phyloP scores from a whole-genome alignment of 352 stramenopile species.

The Pelagophyceae sp. region DNA sequence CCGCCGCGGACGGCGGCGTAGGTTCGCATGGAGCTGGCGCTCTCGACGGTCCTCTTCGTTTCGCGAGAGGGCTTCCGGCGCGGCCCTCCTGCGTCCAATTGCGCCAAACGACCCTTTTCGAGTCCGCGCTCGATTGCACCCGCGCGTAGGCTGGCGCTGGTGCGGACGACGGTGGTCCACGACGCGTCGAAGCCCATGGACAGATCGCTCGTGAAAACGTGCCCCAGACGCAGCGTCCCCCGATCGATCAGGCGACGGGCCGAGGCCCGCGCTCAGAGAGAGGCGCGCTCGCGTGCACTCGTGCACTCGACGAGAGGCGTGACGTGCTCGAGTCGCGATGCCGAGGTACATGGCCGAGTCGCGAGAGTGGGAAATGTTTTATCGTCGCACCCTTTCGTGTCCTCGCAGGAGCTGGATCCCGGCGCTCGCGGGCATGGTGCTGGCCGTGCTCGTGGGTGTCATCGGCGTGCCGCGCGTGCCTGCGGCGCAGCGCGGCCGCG shows the following conservation, averaged over 20 bases:
- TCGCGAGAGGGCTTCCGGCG: slow-evolving; percentile 53
- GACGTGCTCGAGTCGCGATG: too few relatives aligned
- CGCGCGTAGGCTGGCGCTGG: too few relatives aligned
- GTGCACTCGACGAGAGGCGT: too few relatives aligned
- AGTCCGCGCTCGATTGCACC: too few relatives aligned
- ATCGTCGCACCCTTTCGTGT: neutral
- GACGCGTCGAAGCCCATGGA: neutral
- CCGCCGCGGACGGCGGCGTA: too few relatives aligned
- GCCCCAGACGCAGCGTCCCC: slow-evolving; percentile 10
- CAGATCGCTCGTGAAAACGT: too few relatives aligned
- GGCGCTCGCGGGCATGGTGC: neutral
- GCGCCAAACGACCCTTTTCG: too few relatives aligned
- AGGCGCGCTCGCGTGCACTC: too few relatives aligned
- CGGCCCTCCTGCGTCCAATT: too few relatives aligned
- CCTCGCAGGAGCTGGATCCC: slow-evolving; percentile 33
- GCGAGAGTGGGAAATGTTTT: too few relatives aligned
- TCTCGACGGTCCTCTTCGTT: slow-evolving; percentile 48
- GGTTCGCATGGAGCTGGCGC: slow-evolving; percentile 48
- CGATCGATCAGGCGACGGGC: slow-evolving; percentile 6
- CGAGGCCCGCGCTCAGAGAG: slow-evolving; percentile 5
- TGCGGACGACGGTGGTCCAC: slow-evolving; percentile 23
- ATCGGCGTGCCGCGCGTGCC: slow-evolving; percentile 13
- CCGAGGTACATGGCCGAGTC: too few relatives aligned
- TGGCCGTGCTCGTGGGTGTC: slow-evolving; percentile 20
- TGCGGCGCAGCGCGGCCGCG: slow-evolving; percentile 37